Percentiles rank a stretch among this genome's conserved stretches.
These are phyloP conservation scores for Globisporangium canariense DNA, from an alignment of 352 stramenopile species.

Conservation along the genomic window DNA sequence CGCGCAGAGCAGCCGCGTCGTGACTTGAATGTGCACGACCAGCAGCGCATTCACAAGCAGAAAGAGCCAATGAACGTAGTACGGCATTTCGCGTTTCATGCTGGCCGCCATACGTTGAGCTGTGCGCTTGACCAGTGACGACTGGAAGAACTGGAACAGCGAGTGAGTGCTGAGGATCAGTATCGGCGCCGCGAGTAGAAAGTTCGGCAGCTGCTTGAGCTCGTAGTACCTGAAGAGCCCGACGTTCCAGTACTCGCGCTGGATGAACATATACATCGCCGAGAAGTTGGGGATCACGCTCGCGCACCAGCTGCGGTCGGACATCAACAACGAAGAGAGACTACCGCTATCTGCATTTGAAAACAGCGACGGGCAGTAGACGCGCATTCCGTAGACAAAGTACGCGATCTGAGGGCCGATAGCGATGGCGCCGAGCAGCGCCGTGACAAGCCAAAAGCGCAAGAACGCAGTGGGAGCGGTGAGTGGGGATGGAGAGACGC, in stretches of 20 bases:
- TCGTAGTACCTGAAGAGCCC: slow-evolving; percentile 93
- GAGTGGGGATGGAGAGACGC: slow-evolving; percentile 43
- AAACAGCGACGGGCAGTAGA: slow-evolving; percentile 62
- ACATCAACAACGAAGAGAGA: slow-evolving; percentile 12
- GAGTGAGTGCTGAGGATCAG: slow-evolving; percentile 62
- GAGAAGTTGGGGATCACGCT: slow-evolving; percentile 65
- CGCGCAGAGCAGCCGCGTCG: slow-evolving; percentile 70
- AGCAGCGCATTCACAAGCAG: slow-evolving; percentile 73
- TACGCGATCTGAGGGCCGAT: slow-evolving; percentile 68
- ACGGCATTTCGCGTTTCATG: slow-evolving; percentile 27
- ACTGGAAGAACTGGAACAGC: slow-evolving; percentile 44
- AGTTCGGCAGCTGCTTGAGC: slow-evolving; percentile 93
- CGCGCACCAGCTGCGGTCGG: slow-evolving; percentile 70
- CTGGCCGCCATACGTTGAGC: not conserved
- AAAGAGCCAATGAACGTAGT: slow-evolving; percentile 75
- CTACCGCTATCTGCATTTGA: slow-evolving; percentile 7
- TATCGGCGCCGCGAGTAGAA: slow-evolving; percentile 88
- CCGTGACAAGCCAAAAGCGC: slow-evolving; percentile 56
- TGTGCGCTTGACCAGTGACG: slow-evolving; percentile 13
- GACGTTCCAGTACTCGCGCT: slow-evolving; percentile 95
- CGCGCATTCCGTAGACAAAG: slow-evolving; percentile 51
- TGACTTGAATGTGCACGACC: slow-evolving; percentile 85
- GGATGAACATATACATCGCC: slow-evolving; percentile 93
- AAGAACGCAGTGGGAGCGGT: slow-evolving; percentile 33
- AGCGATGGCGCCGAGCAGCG: slow-evolving; percentile 50